Conservation (phyloP, 441 rosid genomes). For the Syzygium malaccense region DNA sequence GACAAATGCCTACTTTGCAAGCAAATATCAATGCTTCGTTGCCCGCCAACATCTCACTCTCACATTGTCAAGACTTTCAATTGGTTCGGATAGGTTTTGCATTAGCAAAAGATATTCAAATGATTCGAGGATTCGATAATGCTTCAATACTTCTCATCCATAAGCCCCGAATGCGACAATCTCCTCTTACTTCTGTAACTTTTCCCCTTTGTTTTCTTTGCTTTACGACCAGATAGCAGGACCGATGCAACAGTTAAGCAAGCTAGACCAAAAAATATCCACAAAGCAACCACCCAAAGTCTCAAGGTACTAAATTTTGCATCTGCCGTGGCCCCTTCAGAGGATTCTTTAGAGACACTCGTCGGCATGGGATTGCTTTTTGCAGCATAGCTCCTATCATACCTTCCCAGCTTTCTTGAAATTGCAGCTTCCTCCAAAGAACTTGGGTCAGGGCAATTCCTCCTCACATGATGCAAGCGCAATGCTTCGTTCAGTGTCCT, state of each 20-base stretch:
- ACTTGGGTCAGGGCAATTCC: conserved; percentile 57
- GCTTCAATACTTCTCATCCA: conserved; percentile 17
- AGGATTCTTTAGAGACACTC: conserved; percentile 26
- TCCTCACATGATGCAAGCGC: conserved; percentile 63
- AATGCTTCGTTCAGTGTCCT: conserved; percentile 74
- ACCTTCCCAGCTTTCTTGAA: conserved; percentile 51
- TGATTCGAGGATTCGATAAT: not conserved
- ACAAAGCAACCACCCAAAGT: conserved; percentile 64
- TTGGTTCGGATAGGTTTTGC: not conserved
- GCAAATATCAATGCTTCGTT: not conserved
- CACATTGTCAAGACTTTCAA: not conserved
- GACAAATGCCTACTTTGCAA: not conserved
- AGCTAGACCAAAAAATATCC: conserved; percentile 73
- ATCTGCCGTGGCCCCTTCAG: conserved; percentile 23
- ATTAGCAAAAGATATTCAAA: not conserved
- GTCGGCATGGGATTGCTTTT: conserved; percentile 16
- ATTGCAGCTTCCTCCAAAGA: conserved; percentile 22
- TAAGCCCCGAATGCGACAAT: conserved; percentile 32
- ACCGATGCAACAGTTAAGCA: conserved; percentile 50
- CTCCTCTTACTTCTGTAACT: conserved; percentile 61
- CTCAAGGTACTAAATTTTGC: conserved; percentile 53
- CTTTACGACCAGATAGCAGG: conserved; percentile 49
- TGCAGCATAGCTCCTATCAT: conserved; percentile 16
- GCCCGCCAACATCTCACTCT: not conserved
- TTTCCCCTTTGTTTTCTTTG: conserved; percentile 57